Evolutionary conservation across 2,329 filamentous ascomycete species (phyloP), one percentile per base, ranked within the genome.

Genomic region (Trichoderma koningiopsis): DNA sequence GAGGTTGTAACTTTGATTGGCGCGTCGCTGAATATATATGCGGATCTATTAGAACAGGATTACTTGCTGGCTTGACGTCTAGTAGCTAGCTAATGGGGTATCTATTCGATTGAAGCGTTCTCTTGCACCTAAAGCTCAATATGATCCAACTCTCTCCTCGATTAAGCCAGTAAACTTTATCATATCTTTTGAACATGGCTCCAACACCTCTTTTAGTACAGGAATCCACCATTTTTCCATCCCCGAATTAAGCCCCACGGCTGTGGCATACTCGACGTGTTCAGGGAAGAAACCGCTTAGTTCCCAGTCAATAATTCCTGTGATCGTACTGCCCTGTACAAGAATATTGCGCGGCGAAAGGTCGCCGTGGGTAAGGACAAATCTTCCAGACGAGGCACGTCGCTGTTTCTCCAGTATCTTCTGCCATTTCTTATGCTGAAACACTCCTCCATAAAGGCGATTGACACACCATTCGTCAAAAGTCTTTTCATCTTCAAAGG

Each of bases 351-450:
- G 62, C 22, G 62, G 62, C 13, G 62, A 40, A 5, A 70, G 47
- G 47, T 67, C 56, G 14, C 68, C 56, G 47, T 70, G 68, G n/a
- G 68, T 70, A 4, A 70, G 68, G 35, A 67, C 62, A 52, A 69
- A 69, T 60, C 8, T 65, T 13, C 53, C 33, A 22, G 67, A 29
- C 7, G 53, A 47, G 13, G 56, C 37, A 5, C 53, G 52, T 13
- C 61, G 52, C 37, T 31, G 16, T 22, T 55, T 53, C 40, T 65
- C 53, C 13, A 69, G 47, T 33, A 33, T 19, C 27, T 37, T 40
- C 33, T 61, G 13, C 69, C 57, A 47, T 11, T 47, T 47, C 19
- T 47, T 47, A 19, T 47, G 7, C 8, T 22, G 43, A 47, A 22
- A 47, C 7, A 8, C 43, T n/a, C 43, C n/a, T 19, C 43, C 43